Conservation (phyloP, 2,329 filamentous ascomycete genomes). For the Cordyceps cicadae region DNA sequence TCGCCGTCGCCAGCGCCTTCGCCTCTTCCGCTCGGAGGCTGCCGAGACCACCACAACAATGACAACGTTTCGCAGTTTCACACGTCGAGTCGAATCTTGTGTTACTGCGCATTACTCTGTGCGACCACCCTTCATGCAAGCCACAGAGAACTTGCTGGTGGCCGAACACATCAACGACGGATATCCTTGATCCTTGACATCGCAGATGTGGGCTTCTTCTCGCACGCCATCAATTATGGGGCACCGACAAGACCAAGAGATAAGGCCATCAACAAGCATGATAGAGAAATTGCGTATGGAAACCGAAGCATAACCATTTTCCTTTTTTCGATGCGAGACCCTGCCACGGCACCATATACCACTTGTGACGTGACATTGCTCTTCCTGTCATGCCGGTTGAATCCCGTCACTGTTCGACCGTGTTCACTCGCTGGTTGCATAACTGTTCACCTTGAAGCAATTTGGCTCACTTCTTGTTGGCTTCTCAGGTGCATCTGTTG, state of each 20-base stretch:
- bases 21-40: neutral
- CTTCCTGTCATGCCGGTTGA: too few species aligned
- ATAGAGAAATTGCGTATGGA: neutral
- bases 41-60: neutral
- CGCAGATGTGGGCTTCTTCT: neutral
- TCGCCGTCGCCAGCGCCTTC: neutral
- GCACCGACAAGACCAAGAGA: neutral
- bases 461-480: neutral
- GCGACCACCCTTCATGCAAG: neutral
- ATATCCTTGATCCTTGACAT: neutral
- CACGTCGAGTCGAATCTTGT: neutral
- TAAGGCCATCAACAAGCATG: neutral
- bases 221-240: constrained; percentile 4
- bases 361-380: neutral
- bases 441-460: too few species aligned
- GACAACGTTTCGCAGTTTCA: neutral
- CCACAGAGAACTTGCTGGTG: neutral
- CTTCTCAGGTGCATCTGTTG: neutral
- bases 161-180: neutral
- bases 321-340: neutral
- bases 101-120: neutral
- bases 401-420: too few species aligned
- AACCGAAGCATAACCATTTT: neutral
- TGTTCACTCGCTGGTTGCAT: too few species aligned
- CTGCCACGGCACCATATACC: neutral